Conservation (phyloP, 495 filamentous ascomycete genomes). For the Talaromyces thailandensis region DNA sequence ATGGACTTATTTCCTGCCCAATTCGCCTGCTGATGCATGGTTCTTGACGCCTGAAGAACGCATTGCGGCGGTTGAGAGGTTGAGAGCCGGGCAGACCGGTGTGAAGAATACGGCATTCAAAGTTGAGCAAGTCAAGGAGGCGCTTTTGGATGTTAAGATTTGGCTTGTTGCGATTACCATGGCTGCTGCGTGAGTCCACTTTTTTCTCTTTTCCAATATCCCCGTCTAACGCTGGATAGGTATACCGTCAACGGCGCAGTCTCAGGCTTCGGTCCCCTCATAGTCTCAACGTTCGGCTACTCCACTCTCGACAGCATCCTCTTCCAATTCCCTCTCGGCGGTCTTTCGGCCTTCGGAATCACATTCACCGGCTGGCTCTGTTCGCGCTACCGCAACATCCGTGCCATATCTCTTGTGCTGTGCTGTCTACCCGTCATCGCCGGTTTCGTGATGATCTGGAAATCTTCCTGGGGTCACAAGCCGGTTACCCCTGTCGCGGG, state of each 20-base stretch:
- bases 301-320: conserved; percentile 56
- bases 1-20: conserved; percentile 48
- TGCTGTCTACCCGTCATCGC: conserved; percentile 66
- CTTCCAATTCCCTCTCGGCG: conserved; percentile 65
- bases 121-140: conserved; percentile 37
- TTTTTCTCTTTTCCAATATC: background rate
- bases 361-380: conserved; percentile 55
- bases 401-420: conserved; percentile 51
- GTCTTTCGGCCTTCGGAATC: conserved; percentile 53
- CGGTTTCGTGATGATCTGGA: conserved; percentile 69
- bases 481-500: conserved; percentile 56
- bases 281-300: conserved; percentile 68
- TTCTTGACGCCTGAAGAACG: conserved; percentile 42
- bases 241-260: conserved; percentile 70
- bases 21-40: conserved; percentile 44
- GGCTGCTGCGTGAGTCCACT: conserved; percentile 36
- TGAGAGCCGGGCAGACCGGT: conserved; percentile 43
- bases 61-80: conserved; percentile 43
- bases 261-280: conserved; percentile 66
- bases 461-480: conserved; percentile 52
- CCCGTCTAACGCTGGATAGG: conserved; percentile 11
- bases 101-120: conserved; percentile 46
- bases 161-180: conserved; percentile 51
- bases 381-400: conserved; percentile 49
- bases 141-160: conserved; percentile 38